A percentile compares a stretch with the other conserved stretches of the same genome.
Conservation (phyloP, 306 rosid genomes). For the Chamaecrista fasciculata region DNA sequence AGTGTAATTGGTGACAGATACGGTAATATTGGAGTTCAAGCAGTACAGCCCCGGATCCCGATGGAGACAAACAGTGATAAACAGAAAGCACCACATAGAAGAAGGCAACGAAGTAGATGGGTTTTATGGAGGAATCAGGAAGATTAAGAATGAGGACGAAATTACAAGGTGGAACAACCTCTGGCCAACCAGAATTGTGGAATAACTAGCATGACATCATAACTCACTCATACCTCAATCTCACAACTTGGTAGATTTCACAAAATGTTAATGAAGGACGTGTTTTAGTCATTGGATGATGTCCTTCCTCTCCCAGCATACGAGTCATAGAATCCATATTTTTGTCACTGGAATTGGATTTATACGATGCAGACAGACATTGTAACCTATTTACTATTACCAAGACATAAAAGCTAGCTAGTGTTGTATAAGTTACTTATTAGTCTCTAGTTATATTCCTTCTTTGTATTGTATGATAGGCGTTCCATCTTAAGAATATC, state of each 20-base stretch:
- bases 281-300: background rate
- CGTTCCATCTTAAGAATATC: background rate
- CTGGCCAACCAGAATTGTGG: constrained; percentile 61
- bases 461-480: background rate
- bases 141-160: constrained; percentile 60
- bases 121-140: constrained; percentile 85
- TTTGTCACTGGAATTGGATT: background rate
- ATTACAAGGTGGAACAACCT: constrained; percentile 67
- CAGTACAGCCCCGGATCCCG: constrained; percentile 72
- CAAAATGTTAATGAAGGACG: constrained; percentile 14
- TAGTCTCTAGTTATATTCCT: background rate
- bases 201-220: constrained; percentile 20
- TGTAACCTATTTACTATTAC: constrained; percentile 3
- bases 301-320: constrained; percentile 22
- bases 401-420: background rate
- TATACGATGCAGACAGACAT: background rate
- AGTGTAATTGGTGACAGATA: constrained; percentile 53
- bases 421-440: background rate
- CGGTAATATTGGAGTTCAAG: constrained; percentile 70
- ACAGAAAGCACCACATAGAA: constrained; percentile 65
- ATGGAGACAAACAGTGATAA: constrained; percentile 72
- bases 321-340: background rate
- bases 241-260: constrained; percentile 27
- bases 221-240: background rate
- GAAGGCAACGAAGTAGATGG: constrained; percentile 83